Base-by-base conservation (phyloP, 2,329 filamentous ascomycete genomes). In the Beauveria australis region DNA sequence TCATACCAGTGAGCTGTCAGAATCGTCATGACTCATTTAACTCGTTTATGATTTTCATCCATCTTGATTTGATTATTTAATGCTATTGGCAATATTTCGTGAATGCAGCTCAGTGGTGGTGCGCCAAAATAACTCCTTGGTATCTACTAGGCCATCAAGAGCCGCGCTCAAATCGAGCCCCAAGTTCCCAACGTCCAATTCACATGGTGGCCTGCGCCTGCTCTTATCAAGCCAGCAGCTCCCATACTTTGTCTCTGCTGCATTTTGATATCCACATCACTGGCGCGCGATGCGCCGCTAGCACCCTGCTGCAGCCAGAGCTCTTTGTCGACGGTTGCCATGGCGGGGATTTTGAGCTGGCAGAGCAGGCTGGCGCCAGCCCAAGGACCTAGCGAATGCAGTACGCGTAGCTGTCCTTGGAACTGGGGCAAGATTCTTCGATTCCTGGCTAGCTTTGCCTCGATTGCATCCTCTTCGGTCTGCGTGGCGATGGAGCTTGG, bases 361-460 rank as follows among this genome's bases (percentile, higher is more conserved):
- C 86, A 82, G 19, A 89, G 75, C 59, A 93, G 69, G 69, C 88
- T 91, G 3, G 85, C 89, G 12, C 89, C 89, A 22, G 83, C 81
- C 89, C 89, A 93, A 2, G 89, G 77, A 0, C 89, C 89, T 1
- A 92, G 73, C 1, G 86, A 86, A 63, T 89, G 85, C 2, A 91
- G 75, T 2, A 81, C 86, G 28, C 89, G 80, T 44, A 92, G 75
- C 30, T 78, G 74, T 2, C 88, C 88, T 44, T 83, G 81, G 1
- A 84, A 68, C 66, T 75, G 66, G 66, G 75, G 66, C 74, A 76
- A 59, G 68, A 64, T 60, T 1, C 71, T 71, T 16, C 73, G 68
- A 43, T 73, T 70, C 16, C 73, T 69, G 26, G 65, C 65, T 19
- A 76, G 67, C 62, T 75, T 76, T 47, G 72, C 72, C 49, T 74